A percentile compares a stretch with the other conserved stretches of the same genome.
Evolutionary conservation across 345 rosid species (phyloP).

Genomic region (Crucihimalaya himalaica): DNA sequence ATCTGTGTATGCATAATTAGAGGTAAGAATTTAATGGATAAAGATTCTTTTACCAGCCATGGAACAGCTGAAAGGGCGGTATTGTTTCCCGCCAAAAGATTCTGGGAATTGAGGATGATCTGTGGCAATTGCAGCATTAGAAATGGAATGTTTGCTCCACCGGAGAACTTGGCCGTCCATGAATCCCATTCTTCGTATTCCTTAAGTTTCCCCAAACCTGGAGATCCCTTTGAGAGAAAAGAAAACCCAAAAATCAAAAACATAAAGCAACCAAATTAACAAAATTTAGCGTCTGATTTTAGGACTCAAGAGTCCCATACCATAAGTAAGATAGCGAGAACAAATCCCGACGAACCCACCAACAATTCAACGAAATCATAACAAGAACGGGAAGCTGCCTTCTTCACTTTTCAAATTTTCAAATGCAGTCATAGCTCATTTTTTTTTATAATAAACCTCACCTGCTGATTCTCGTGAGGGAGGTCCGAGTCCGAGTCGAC

Average conservation of each 20-base stretch:
- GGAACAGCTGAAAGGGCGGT: constrained; percentile 87
- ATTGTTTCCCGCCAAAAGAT: constrained; percentile 74
- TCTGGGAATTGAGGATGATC: constrained; percentile 79
- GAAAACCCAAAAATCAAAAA: neutral
- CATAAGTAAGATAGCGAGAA: neutral
- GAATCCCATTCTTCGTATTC: constrained; percentile 73
- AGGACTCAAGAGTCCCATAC: neutral
- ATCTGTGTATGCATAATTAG: neutral
- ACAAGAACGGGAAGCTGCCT: neutral
- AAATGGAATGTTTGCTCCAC: constrained; percentile 75
- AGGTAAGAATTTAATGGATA: neutral
- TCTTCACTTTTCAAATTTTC: neutral
- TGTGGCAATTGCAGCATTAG: constrained; percentile 84
- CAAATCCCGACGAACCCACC: neutral
- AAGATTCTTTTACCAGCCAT: constrained; percentile 65
- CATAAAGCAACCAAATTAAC: neutral
- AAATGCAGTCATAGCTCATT: neutral
- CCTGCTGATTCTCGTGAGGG: constrained; percentile 58
- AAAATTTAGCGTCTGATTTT: neutral
- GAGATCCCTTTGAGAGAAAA: constrained; percentile 46
- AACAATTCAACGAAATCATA: neutral
- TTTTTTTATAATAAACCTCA: constrained; percentile 21
- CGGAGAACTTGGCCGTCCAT: constrained; percentile 77
- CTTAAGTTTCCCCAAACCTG: constrained; percentile 41
- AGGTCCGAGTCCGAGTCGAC: constrained; percentile 62